Evolutionary conservation across 2,329 filamentous ascomycete genomes (phyloP), one percentile per base, ranked within the genome.

Genomic region (Biscogniauxia mediterranea): DNA sequence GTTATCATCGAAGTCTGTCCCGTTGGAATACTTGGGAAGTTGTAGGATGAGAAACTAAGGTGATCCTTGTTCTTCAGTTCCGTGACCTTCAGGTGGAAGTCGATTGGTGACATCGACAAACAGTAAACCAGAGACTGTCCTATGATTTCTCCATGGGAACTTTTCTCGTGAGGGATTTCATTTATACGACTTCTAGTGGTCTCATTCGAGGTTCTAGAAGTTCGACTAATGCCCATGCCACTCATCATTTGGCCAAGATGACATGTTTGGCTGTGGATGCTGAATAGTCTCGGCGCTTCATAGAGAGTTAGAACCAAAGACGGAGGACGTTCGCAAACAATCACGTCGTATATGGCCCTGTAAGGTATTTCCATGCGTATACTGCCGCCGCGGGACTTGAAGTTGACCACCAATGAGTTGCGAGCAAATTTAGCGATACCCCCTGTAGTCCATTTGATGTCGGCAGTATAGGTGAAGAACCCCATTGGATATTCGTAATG

Each of bases 211-310:
- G 59, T 55, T 52, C 50, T 38, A 28, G 23, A 56, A 55, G 23
- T 61, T 54, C 0, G 19, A 7, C 57, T 54, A 7, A 69, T 55
- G 1, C 61, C 55, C 11, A 77, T 42, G 17, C 52, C 63, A 1
- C 54, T 25, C 11, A 68, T 59, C 5, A 73, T 58, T 28, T 20
- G n/a, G 32, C 13, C 6, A 1, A 68, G 26, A 1, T 66, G 26
- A 38, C 56, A 3, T 72, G 66, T 11, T 61, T 82, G 76, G 0
- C 65, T 56, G 1, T 63, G 42, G 9, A 51, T 26, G 55, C 69
- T 66, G 57, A 83, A 85, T 56, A 85, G 81, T 1, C 77, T 76
- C 0, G 85, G 85, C 1, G 83, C 77, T 28, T 82, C 79, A 20
- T 69, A 75, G 8, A 89, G 78, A 0, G 84, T 82, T 2, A 88